These are phyloP conservation scores for Coniosporium tulheliwenetii DNA, from an alignment of 2,329 filamentous ascomycete genomes.

Conservation along the genomic window DNA sequence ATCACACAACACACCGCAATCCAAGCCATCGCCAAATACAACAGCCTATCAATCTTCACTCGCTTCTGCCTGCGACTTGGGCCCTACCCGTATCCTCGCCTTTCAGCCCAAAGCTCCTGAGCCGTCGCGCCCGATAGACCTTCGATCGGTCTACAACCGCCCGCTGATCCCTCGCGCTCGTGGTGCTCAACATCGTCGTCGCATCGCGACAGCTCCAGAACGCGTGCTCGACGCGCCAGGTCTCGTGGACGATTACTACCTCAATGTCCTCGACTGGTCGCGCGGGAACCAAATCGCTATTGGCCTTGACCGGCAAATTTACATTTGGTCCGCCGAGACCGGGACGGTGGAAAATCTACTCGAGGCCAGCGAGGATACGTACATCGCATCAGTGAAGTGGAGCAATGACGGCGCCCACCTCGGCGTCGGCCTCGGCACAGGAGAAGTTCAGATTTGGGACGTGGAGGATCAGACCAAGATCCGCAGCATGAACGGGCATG, in stretches of 20 bases:
- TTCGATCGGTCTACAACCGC: slow-evolving; percentile 94
- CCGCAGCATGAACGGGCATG: slow-evolving; percentile 96
- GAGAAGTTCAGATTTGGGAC: slow-evolving; percentile 98
- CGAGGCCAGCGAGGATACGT: slow-evolving; percentile 79
- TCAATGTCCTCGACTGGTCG: slow-evolving; percentile 97
- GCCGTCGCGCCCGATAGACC: slow-evolving; percentile 94
- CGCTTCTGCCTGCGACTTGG: slow-evolving; percentile 82
- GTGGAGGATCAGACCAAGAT: slow-evolving; percentile 90
- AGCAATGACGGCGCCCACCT: slow-evolving; percentile 94
- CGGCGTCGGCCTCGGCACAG: slow-evolving; percentile 82
- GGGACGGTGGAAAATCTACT: slow-evolving; percentile 79
- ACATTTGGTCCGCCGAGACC: slow-evolving; percentile 95
- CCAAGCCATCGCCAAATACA: slow-evolving; percentile 71
- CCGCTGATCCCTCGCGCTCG: slow-evolving; percentile 66
- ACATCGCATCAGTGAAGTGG: slow-evolving; percentile 98
- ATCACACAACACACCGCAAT: slow-evolving; percentile 37
- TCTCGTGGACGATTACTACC: slow-evolving; percentile 95
- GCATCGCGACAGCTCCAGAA: slow-evolving; percentile 87
- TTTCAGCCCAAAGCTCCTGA: slow-evolving; percentile 98
- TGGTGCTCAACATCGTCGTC: slow-evolving; percentile 76
- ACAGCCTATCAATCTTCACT: slow-evolving; percentile 86
- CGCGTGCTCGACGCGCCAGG: slow-evolving; percentile 92
- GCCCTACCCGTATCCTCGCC: slow-evolving; percentile 83
- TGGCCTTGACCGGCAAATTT: slow-evolving; percentile 89
- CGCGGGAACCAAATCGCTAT: slow-evolving; percentile 96